Evolutionary conservation across 176 grass and related monocot genomes (phyloP).

Genomic region (Alloteropsis semialata): DNA sequence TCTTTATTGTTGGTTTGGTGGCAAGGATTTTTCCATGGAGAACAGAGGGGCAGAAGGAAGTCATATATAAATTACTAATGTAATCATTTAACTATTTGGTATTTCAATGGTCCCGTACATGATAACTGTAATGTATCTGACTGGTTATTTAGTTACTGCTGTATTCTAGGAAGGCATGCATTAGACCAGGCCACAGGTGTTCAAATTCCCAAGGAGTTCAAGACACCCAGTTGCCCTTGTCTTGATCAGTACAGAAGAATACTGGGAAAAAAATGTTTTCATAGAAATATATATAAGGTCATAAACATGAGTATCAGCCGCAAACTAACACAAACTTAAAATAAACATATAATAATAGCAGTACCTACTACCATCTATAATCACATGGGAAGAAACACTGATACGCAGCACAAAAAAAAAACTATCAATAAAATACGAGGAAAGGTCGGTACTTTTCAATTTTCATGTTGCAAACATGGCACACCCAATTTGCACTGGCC

Average conservation of each 20-base stretch:
- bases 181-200: background rate
- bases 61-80: background rate
- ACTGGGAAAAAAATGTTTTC: too few relatives aligned
- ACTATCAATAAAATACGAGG: background rate
- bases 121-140: background rate
- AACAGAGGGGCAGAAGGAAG: background rate
- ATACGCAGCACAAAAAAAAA: background rate
- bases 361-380: background rate
- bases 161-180: background rate
- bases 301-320: background rate
- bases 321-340: background rate
- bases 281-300: too few relatives aligned
- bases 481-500: background rate
- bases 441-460: background rate
- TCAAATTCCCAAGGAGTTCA: background rate
- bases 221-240: background rate
- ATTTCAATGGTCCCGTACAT: background rate
- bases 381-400: background rate
- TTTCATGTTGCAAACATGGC: background rate
- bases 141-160: background rate
- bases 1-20: background rate
- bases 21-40: background rate
- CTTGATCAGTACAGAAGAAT: background rate
- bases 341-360: background rate
- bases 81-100: background rate